Base-by-base conservation (phyloP, 139 green algal species). In the Mesostigma viride region DNA sequence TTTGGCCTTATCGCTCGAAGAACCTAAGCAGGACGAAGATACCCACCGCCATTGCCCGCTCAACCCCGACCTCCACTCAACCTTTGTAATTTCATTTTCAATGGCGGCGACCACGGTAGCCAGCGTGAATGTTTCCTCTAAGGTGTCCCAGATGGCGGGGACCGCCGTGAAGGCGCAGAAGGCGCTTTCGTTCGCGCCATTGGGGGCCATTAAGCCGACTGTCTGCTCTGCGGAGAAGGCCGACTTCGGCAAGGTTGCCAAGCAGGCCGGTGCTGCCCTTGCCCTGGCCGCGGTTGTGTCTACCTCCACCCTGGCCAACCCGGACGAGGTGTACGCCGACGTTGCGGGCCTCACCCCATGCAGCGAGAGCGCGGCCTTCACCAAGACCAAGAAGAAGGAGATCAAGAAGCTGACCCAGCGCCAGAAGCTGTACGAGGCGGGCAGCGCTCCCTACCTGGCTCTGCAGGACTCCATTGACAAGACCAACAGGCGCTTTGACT, bases 271-370 rank as follows among this genome's bases (percentile, higher is more conserved):
- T n/a, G n/a, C n/a, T n/a, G n/a, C n/a, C n/a, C n/a, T 83, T 26
- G 68, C 76, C 31, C 35, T 81, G 30, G 69, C 70, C n/a, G 74
- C 75, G 26, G 63, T 71, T 60, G 62, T 74, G 20, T 35, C 67
- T 35, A 61, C 56, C 22, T 48, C 56, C 34, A n/a, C 65, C 36
- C 17, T 62, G 34, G 35, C 35, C 8, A 32, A 60, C 28, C 57
- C 46, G 36, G 77, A 91, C 20, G 59, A 35, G 14, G 90, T 88
- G 8, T 62, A 82, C n/a, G 91, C 91, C n/a, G 88, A 96, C 63
- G 86, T 96, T 26, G 72, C 88, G 20, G 90, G 92, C 56, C 83
- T 99, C 33, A 99, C 92, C 44, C 89, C 88, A 11, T 99, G 92
- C 92, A 82, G 81, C 36, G 76, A 96, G 79, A 91, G 80, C 83